phyloP scores from a whole-genome alignment of 2,329 filamentous ascomycete species.

The Aplosporella prunicola region DNA sequence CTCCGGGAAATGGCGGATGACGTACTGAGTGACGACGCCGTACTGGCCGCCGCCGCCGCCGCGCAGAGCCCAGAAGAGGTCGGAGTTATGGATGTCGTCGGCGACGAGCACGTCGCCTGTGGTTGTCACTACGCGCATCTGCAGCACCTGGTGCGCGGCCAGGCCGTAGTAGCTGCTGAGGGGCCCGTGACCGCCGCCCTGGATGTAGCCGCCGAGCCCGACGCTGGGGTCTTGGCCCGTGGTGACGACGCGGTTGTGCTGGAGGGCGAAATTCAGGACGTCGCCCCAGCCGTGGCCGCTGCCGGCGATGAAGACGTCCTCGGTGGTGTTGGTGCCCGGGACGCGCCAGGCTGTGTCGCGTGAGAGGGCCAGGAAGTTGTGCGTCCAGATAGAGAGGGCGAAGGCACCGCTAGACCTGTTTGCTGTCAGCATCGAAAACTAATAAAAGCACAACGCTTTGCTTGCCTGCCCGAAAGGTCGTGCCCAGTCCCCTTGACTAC shows the following conservation, averaged over 20 bases:
- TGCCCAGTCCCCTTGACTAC: conserved; percentile 30
- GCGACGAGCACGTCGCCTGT: conserved; percentile 24
- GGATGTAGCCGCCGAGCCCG: conserved; percentile 24
- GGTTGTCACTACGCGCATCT: conserved; percentile 27
- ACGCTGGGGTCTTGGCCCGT: conserved; percentile 24
- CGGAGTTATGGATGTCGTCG: conserved; percentile 23
- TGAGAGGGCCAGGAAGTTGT: conserved; percentile 25
- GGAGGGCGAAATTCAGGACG: conserved; percentile 13
- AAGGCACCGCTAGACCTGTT: conserved; percentile 23
- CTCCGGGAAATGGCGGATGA: conserved; percentile 23
- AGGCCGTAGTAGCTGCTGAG: conserved; percentile 12
- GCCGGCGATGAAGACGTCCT: conserved; percentile 20
- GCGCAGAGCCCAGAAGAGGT: conserved; percentile 26
- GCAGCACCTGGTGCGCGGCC: conserved; percentile 30
- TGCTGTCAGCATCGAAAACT: background rate
- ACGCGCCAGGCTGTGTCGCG: conserved; percentile 24
- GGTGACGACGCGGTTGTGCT: conserved; percentile 14
- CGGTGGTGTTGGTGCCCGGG: conserved; percentile 22
- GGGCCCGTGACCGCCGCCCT: conserved; percentile 23
- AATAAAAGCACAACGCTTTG: background rate
- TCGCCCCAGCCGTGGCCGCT: conserved; percentile 19
- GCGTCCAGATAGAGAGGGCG: conserved; percentile 27
- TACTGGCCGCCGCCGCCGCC: conserved; percentile 18
- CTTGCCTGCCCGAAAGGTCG: conserved; percentile 6
- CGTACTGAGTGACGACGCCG: conserved; percentile 18